Percentiles rank a stretch among this genome's conserved stretches.
Conservation (phyloP, 495 filamentous ascomycete species). For the Hypomontagnella submonticulosa region DNA sequence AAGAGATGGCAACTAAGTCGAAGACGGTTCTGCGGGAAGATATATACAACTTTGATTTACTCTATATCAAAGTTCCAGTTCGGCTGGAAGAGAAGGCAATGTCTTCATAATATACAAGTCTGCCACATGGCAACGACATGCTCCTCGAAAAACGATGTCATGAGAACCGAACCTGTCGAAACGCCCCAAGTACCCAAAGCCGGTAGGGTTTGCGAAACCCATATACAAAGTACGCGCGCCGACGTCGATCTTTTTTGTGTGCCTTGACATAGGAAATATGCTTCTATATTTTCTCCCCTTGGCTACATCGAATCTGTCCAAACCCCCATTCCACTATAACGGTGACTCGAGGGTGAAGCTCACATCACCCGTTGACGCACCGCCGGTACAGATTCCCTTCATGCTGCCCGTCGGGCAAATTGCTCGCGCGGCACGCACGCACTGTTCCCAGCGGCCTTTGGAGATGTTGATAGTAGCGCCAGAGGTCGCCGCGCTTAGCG, state of each 20-base stretch:
- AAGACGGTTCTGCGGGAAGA: not conserved
- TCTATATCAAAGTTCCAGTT: slow-evolving; percentile 13
- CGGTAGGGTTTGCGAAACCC: slow-evolving; percentile 11
- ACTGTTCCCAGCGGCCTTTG: slow-evolving; percentile 63
- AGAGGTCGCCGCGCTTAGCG: slow-evolving; percentile 47
- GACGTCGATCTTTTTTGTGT: slow-evolving; percentile 6
- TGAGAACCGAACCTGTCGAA: slow-evolving; percentile 4
- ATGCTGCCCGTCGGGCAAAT: slow-evolving; percentile 60
- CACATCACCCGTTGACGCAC: slow-evolving; percentile 60
- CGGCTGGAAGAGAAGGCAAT: not conserved
- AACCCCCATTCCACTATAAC: slow-evolving; percentile 13
- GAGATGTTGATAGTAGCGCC: slow-evolving; percentile 61
- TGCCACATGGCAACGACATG: not conserved
- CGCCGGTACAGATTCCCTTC: slow-evolving; percentile 59
- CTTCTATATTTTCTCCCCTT: not conserved
- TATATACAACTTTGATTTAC: slow-evolving; percentile 26
- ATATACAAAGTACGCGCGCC: slow-evolving; percentile 6
- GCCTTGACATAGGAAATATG: too few relatives aligned
- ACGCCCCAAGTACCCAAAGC: slow-evolving; percentile 5
- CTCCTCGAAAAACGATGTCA: not conserved
- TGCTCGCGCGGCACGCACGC: slow-evolving; percentile 59
- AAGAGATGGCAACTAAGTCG: slow-evolving; percentile 5
- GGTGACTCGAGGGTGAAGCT: slow-evolving; percentile 54
- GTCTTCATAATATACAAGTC: slow-evolving; percentile 21
- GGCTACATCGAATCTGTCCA: not conserved